Evolutionary conservation across 2,329 filamentous ascomycete genomes (phyloP).

Genomic region (Monosporascus sp.): DNA sequence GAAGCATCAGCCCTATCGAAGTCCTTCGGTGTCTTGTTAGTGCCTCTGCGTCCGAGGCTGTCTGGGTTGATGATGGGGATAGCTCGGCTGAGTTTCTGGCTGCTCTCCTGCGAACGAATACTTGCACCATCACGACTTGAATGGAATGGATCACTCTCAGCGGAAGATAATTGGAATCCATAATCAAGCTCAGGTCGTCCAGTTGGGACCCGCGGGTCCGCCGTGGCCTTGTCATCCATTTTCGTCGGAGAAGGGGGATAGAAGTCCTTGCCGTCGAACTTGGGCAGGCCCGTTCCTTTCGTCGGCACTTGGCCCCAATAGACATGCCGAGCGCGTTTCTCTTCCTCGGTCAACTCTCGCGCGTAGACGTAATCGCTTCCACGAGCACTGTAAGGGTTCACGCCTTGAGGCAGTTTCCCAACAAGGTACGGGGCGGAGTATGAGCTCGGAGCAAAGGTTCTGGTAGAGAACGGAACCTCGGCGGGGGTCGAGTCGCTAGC

Average conservation of each 20-base stretch:
- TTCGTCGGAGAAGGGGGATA: slow-evolving; percentile 52
- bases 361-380: slow-evolving; percentile 48
- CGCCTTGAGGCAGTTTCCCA: slow-evolving; percentile 42
- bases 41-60: slow-evolving; percentile 7
- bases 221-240: slow-evolving; percentile 1
- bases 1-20: slow-evolving; percentile 5
- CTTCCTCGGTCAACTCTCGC: slow-evolving; percentile 53
- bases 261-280: slow-evolving; percentile 61
- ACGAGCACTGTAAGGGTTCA: slow-evolving; percentile 34
- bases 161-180: slow-evolving; percentile 5
- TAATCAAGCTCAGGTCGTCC: slow-evolving; percentile 10
- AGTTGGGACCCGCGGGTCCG: background rate
- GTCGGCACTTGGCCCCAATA: slow-evolving; percentile 55
- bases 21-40: slow-evolving; percentile 9
- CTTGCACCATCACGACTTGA: slow-evolving; percentile 14
- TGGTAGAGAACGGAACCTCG: background rate
- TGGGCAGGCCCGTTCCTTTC: slow-evolving; percentile 49
- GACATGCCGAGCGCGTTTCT: slow-evolving; percentile 51
- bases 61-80: slow-evolving; percentile 28
- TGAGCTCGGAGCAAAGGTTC: slow-evolving; percentile 1
- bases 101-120: slow-evolving; percentile 16
- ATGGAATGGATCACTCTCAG: slow-evolving; percentile 22
- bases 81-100: slow-evolving; percentile 25
- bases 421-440: slow-evolving; percentile 46
- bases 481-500: slow-evolving; percentile 3